Conservation (phyloP, 495 filamentous ascomycete genomes). For the Evernia prunastri region DNA sequence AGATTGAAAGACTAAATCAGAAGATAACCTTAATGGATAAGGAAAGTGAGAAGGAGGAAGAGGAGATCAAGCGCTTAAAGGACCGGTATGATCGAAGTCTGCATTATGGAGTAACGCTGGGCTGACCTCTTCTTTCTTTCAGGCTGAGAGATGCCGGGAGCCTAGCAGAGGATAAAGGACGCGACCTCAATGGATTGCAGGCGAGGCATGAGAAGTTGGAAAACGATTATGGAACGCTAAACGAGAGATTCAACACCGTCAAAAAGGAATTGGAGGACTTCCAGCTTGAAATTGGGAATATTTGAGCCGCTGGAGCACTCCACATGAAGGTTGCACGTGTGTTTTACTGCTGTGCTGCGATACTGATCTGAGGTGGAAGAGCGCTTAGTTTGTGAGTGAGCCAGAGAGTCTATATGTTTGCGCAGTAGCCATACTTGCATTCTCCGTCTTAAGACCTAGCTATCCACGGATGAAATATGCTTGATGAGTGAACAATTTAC, state of each 20-base stretch:
- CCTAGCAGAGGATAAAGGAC: slow-evolving; percentile 98
- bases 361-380: slow-evolving; percentile 4
- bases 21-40: slow-evolving; percentile 94
- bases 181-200: slow-evolving; percentile 97
- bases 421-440: slow-evolving; percentile 6
- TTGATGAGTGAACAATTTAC: slow-evolving; percentile 7
- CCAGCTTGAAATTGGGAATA: slow-evolving; percentile 79
- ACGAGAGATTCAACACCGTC: slow-evolving; percentile 73
- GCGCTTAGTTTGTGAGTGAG: slow-evolving; percentile 2
- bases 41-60: slow-evolving; percentile 92
- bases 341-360: slow-evolving; percentile 13
- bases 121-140: neutral
- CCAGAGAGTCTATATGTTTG: neutral
- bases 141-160: slow-evolving; percentile 98
- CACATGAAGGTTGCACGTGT: slow-evolving; percentile 14
- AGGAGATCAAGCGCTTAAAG: slow-evolving; percentile 89
- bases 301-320: slow-evolving; percentile 49
- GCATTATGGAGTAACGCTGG: neutral
- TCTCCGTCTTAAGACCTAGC: slow-evolving; percentile 4
- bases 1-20: slow-evolving; percentile 84
- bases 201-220: slow-evolving; percentile 85
- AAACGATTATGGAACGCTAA: slow-evolving; percentile 91
- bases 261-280: slow-evolving; percentile 91
- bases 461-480: slow-evolving; percentile 1
- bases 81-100: slow-evolving; percentile 70